Evolutionary conservation across 352 stramenopile genomes (phyloP).

Genomic region (Phytophthora pseudosyringae): DNA sequence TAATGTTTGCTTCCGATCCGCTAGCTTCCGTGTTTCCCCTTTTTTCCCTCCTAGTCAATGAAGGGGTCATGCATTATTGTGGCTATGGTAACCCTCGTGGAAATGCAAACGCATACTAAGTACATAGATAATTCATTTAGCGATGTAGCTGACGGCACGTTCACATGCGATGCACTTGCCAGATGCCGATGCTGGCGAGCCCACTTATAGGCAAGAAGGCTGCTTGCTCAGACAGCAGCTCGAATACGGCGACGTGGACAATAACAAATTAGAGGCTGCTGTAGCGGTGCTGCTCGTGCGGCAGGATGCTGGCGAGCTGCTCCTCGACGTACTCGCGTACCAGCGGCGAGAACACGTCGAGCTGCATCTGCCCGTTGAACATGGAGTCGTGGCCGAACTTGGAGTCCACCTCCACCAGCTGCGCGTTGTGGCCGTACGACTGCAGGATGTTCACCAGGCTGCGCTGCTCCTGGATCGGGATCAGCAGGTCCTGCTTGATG

Average conservation of each 20-base stretch:
- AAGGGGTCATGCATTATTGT: too few relatives aligned
- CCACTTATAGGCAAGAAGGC: too few relatives aligned
- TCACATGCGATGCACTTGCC: too few relatives aligned
- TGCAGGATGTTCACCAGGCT: conserved; percentile 84
- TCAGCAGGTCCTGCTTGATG: conserved; percentile 86
- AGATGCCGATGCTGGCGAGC: too few relatives aligned
- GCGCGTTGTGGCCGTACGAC: conserved; percentile 69
- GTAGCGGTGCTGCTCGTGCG: conserved; percentile 82
- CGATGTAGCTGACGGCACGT: too few relatives aligned
- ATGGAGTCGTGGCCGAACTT: conserved; percentile 91
- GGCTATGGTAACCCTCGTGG: too few relatives aligned
- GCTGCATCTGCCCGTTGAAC: conserved; percentile 86
- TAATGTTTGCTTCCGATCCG: too few relatives aligned
- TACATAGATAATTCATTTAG: too few relatives aligned
- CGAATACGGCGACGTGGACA: neutral
- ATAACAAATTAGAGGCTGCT: conserved; percentile 63
- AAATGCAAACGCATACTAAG: too few relatives aligned
- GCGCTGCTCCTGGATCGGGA: conserved; percentile 84
- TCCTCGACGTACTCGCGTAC: conserved; percentile 77
- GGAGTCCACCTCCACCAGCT: conserved; percentile 79
- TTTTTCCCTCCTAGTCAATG: too few relatives aligned
- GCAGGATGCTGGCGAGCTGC: conserved; percentile 54
- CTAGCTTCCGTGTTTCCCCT: too few relatives aligned
- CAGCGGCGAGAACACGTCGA: conserved; percentile 74
- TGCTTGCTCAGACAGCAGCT: too few relatives aligned